Evolutionary conservation across 2,329 filamentous ascomycete genomes (phyloP).

Genomic region (Arthrobotrys musiformis): DNA sequence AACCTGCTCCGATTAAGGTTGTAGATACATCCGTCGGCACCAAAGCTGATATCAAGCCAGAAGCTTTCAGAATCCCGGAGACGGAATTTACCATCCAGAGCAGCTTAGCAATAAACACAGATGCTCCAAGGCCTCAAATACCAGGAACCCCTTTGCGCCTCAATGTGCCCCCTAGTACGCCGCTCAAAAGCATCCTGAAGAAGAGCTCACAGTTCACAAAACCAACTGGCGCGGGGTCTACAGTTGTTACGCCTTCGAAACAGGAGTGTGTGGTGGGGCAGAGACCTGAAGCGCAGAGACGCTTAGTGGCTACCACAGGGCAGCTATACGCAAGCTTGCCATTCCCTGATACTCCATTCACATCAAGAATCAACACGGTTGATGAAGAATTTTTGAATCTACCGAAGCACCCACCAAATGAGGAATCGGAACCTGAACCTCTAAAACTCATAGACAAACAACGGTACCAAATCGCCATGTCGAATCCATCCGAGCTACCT

Average conservation of each 20-base stretch:
- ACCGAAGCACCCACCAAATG: background rate
- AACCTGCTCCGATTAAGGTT: background rate
- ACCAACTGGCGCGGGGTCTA: background rate
- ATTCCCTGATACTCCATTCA: background rate
- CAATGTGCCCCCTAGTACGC: background rate
- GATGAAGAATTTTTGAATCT: background rate
- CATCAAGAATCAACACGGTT: too few species aligned
- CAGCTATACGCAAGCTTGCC: background rate
- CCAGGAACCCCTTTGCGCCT: background rate
- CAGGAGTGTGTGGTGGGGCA: background rate
- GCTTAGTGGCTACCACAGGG: background rate
- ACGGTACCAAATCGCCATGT: background rate
- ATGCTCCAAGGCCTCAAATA: background rate
- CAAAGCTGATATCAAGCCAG: background rate
- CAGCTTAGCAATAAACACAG: background rate
- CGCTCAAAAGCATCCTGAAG: background rate
- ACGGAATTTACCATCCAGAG: conserved; percentile 5
- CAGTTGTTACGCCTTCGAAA: background rate
- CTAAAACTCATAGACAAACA: background rate
- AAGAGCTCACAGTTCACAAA: background rate
- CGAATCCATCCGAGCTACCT: background rate
- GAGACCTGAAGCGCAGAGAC: background rate
- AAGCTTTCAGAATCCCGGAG: background rate
- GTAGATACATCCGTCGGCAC: background rate
- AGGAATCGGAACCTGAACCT: background rate